A percentile compares a stretch with the other conserved stretches of the same genome.
These are phyloP conservation scores for Chenopodium suecicum DNA, from an alignment of 148 eudicot genomes.

Conservation along the genomic window DNA sequence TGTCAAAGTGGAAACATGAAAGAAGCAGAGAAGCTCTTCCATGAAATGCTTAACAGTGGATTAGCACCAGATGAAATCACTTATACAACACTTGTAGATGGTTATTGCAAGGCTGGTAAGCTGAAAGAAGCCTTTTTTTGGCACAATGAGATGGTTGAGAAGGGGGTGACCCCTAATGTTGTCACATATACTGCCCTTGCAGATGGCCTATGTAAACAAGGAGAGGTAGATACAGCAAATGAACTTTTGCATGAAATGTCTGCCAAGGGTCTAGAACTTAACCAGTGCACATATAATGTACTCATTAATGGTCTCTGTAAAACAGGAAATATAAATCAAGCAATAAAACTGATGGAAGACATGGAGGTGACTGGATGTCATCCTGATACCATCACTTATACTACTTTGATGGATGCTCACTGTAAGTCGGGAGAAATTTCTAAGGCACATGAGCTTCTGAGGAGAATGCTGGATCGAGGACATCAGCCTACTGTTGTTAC, in stretches of 20 bases:
- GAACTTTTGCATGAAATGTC: conserved; percentile 84
- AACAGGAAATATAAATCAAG: conserved; percentile 66
- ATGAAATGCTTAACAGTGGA: conserved; percentile 60
- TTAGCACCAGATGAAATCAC: conserved; percentile 67
- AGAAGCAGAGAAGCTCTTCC: conserved; percentile 62
- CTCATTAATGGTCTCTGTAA: conserved; percentile 82
- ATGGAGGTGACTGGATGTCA: conserved; percentile 64
- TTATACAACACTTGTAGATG: conserved; percentile 80
- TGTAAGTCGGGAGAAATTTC: conserved; percentile 71
- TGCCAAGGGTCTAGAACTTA: conserved; percentile 67
- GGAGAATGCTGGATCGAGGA: conserved; percentile 71
- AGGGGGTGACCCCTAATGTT: conserved; percentile 66
- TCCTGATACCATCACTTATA: conserved; percentile 80
- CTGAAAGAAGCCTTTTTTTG: conserved; percentile 61
- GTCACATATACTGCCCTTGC: conserved; percentile 87
- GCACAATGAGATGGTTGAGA: conserved; percentile 77
- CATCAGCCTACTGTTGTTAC: conserved; percentile 82
- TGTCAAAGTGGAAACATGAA: conserved; percentile 58
- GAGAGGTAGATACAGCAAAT: conserved; percentile 74
- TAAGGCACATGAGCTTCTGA: conserved; percentile 71
- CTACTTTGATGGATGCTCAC: conserved; percentile 91
- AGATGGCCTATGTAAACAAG: conserved; percentile 89
- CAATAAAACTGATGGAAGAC: conserved; percentile 62
- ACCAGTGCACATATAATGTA: conserved; percentile 73
- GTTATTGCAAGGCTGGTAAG: conserved; percentile 85